phyloP scores from a whole-genome alignment of 1,139 yeast species.

The Debaryomyces nepalensis region DNA sequence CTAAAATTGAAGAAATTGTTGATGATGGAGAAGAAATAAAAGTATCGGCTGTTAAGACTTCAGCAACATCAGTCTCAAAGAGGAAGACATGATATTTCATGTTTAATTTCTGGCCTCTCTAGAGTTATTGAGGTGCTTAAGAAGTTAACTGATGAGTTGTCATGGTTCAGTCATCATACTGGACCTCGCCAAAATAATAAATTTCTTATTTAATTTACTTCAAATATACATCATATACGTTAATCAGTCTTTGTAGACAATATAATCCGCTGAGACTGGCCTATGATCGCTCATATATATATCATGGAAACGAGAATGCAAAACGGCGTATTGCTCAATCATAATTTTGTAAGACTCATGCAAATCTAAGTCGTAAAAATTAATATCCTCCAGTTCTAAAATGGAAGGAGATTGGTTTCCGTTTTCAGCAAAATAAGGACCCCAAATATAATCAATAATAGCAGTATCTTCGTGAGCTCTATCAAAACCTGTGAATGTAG shows the following conservation, averaged over 20 bases:
- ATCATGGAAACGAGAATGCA: slow-evolving; percentile 46
- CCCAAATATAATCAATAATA: slow-evolving; percentile 56
- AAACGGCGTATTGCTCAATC: slow-evolving; percentile 41
- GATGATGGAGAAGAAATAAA: slow-evolving; percentile 16
- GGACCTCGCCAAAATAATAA: background rate
- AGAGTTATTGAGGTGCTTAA: too few species aligned
- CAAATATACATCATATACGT: background rate
- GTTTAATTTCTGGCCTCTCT: background rate
- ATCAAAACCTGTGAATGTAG: slow-evolving; percentile 54
- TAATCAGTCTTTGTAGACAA: slow-evolving; percentile 1
- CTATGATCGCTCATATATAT: slow-evolving; percentile 53
- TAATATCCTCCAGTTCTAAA: slow-evolving; percentile 12
- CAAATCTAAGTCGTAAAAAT: slow-evolving; percentile 16
- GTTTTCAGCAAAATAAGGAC: slow-evolving; percentile 28
- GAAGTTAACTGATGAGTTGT: too few species aligned
- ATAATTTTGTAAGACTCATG: slow-evolving; percentile 22
- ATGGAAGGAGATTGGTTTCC: slow-evolving; percentile 10
- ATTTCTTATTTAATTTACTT: background rate
- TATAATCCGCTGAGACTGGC: slow-evolving; percentile 46
- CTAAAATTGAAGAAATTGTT: slow-evolving; percentile 22
- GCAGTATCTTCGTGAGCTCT: slow-evolving; percentile 28
- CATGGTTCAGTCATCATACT: too few species aligned
- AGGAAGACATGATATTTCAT: slow-evolving; percentile 14
- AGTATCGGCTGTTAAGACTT: slow-evolving; percentile 25
- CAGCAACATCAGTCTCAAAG: slow-evolving; percentile 35